Percentiles rank a stretch among this genome's conserved stretches.
These are phyloP conservation scores for Rhamnella rubrinervis DNA, from an alignment of 331 rosid genomes.

Conservation along the genomic window DNA sequence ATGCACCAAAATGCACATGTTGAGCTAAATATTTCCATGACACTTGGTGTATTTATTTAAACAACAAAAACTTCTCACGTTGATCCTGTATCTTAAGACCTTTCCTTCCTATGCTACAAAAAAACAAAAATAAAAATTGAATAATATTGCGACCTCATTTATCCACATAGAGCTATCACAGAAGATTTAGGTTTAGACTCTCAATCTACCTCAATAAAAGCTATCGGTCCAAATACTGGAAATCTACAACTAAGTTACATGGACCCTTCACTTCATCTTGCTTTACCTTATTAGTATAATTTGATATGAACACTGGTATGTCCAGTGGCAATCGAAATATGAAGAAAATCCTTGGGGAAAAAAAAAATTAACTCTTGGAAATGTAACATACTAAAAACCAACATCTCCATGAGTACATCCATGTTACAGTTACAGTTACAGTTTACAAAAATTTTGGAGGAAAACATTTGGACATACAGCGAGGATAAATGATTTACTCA, in stretches of 20 bases:
- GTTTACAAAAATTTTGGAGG: no score
- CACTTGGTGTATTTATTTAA: not conserved
- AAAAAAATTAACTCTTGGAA: not conserved
- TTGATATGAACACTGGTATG: not conserved
- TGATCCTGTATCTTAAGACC: no score
- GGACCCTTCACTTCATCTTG: not conserved
- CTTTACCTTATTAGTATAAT: not conserved
- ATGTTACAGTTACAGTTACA: no score
- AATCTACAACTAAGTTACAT: not conserved
- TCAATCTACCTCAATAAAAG: not conserved
- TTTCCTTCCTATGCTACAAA: no score
- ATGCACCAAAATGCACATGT: slow-evolving; percentile 1
- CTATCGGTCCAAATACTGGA: not conserved
- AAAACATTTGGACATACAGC: no score
- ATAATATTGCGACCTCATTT: not conserved
- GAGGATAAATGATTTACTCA: no score
- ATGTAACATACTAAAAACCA: no score
- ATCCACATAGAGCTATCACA: not conserved
- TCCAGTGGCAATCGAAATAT: not conserved
- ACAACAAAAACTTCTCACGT: no score
- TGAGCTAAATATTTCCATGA: not conserved
- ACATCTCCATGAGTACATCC: no score
- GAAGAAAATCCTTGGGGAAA: not conserved
- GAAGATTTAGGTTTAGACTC: no score
- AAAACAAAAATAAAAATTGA: no score